A percentile compares a stretch with the other conserved stretches of the same genome.
phyloP scores from a whole-genome alignment of 2,329 filamentous ascomycete genomes.

The Pyrenophora tritici-repentis region DNA sequence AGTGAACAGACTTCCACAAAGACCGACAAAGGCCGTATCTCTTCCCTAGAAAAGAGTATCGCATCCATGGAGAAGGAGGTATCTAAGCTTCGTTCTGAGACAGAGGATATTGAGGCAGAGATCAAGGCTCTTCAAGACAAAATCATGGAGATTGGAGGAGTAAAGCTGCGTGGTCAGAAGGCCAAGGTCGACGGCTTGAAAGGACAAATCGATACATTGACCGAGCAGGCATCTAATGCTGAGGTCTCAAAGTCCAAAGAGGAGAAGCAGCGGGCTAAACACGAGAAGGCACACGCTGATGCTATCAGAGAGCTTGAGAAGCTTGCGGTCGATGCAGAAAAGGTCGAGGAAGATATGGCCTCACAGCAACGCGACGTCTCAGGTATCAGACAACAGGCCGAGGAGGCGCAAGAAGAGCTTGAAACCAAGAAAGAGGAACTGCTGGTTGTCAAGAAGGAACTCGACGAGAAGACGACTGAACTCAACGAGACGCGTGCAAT shows the following conservation, averaged over 20 bases:
- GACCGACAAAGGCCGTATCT: slow-evolving; percentile 75
- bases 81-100: slow-evolving; percentile 79
- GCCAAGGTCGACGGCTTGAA: slow-evolving; percentile 85
- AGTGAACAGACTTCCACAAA: slow-evolving; percentile 81
- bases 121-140: slow-evolving; percentile 92
- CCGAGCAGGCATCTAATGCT: slow-evolving; percentile 81
- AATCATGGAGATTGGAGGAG: slow-evolving; percentile 97
- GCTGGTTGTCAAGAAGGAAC: slow-evolving; percentile 75
- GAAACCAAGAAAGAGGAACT: slow-evolving; percentile 81
- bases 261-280: slow-evolving; percentile 87
- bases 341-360: slow-evolving; percentile 76
- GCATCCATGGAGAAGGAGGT: slow-evolving; percentile 76
- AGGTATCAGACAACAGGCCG: slow-evolving; percentile 72
- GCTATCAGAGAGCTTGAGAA: slow-evolving; percentile 78
- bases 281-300: slow-evolving; percentile 80
- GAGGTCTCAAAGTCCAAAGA: slow-evolving; percentile 91
- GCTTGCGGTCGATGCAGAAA: slow-evolving; percentile 73
- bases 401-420: slow-evolving; percentile 79
- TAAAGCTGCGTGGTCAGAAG: slow-evolving; percentile 87
- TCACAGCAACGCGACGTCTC: slow-evolving; percentile 77
- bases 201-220: slow-evolving; percentile 78
- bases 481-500: slow-evolving; percentile 85
- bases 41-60: slow-evolving; percentile 77
- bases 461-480: slow-evolving; percentile 83
- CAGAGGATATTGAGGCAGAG: slow-evolving; percentile 86